A percentile compares a stretch with the other conserved stretches of the same genome.
Evolutionary conservation across 345 rosid species (phyloP).

Genomic region (Bretschneidera sinensis): DNA sequence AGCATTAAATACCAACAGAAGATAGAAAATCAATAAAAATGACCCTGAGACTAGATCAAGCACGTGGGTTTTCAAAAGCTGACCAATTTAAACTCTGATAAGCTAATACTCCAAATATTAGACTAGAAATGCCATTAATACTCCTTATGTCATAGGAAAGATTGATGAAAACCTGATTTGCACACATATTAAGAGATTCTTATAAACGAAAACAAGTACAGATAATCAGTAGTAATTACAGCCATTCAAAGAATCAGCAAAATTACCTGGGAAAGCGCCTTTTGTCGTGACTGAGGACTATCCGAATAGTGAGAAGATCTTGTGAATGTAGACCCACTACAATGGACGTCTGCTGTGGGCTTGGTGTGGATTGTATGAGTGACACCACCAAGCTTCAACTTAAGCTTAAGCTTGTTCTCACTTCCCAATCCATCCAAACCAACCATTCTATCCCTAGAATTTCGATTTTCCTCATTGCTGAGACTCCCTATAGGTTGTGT

Average conservation of each 20-base stretch:
- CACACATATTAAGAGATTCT: no score
- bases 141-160: no score
- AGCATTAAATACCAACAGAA: no score
- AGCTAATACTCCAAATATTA: not conserved
- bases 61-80: no score
- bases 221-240: no score
- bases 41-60: no score
- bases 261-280: conserved; percentile 8
- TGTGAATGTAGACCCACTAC: conserved; percentile 1
- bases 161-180: no score
- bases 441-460: conserved; percentile 19
- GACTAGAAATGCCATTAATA: not conserved
- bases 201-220: no score
- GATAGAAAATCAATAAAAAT: no score
- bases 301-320: conserved; percentile 14
- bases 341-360: conserved; percentile 20
- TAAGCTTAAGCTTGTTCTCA: conserved; percentile 56
- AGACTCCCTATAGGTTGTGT: conserved; percentile 22
- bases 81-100: no score
- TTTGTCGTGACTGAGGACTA: conserved; percentile 21
- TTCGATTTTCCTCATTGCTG: conserved; percentile 28
- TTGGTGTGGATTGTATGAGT: conserved; percentile 45
- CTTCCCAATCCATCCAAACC: conserved; percentile 29
- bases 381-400: conserved; percentile 60
- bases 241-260: conserved; percentile 14